These are phyloP conservation scores for Saururus chinensis DNA, from an alignment of 164 flowering plant genomes.

Conservation along the genomic window DNA sequence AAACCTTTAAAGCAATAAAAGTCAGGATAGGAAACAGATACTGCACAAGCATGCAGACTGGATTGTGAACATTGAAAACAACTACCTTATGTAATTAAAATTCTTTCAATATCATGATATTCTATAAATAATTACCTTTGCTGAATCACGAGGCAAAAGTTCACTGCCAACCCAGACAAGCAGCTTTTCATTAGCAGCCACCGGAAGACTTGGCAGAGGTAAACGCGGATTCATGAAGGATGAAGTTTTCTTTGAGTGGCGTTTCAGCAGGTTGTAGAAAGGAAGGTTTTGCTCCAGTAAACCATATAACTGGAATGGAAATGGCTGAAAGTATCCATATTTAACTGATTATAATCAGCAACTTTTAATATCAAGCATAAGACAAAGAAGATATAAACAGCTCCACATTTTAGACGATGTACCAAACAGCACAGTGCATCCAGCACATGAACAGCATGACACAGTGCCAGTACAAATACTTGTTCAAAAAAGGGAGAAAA, in stretches of 20 bases:
- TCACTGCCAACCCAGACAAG: slow-evolving; percentile 90
- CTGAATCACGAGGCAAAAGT: slow-evolving; percentile 82
- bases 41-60: neutral
- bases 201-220: slow-evolving; percentile 69
- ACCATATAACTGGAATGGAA: slow-evolving; percentile 54
- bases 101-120: neutral
- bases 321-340: slow-evolving; percentile 34
- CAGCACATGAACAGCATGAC: no score
- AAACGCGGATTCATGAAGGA: slow-evolving; percentile 28
- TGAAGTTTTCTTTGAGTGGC: slow-evolving; percentile 24
- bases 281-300: slow-evolving; percentile 82
- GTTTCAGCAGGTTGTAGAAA: slow-evolving; percentile 67
- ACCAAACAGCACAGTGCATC: no score
- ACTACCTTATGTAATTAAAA: neutral
- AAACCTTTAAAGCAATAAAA: slow-evolving; percentile 41
- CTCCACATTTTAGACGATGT: no score
- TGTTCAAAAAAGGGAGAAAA: no score
- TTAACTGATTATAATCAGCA: neutral
- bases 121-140: slow-evolving; percentile 45
- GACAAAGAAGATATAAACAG: neutral
- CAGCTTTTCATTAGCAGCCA: slow-evolving; percentile 74
- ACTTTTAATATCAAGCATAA: neutral
- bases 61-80: neutral
- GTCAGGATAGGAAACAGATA: neutral
- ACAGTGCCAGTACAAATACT: no score